A percentile compares a stretch with the other conserved stretches of the same genome.
Conservation (phyloP, 2,329 filamentous ascomycete species). For the Penicillium olsonii region DNA sequence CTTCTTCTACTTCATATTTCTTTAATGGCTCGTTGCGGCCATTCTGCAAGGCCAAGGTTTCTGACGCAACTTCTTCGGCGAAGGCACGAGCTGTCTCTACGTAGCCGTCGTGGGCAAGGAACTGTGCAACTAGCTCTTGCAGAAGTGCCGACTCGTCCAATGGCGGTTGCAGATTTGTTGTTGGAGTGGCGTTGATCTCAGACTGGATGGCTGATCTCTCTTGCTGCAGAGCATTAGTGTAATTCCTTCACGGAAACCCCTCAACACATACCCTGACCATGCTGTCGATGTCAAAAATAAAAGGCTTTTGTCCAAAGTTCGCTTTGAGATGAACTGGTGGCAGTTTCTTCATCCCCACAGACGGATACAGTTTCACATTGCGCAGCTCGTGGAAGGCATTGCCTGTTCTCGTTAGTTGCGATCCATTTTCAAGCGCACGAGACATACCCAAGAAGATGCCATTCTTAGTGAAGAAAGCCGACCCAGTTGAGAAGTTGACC, state of each 20-base stretch:
- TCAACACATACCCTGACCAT: constrained; percentile 68
- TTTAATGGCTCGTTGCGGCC: constrained; percentile 55
- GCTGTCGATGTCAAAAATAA: constrained; percentile 87
- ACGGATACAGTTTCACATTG: constrained; percentile 52
- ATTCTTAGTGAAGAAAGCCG: constrained; percentile 68
- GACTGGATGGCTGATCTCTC: constrained; percentile 61
- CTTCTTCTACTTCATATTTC: constrained; percentile 71
- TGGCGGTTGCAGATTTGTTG: constrained; percentile 62
- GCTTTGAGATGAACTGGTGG: constrained; percentile 59
- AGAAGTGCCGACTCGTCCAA: constrained; percentile 76
- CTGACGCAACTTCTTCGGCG: constrained; percentile 73
- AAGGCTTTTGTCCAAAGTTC: constrained; percentile 71
- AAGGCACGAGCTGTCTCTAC: constrained; percentile 91
- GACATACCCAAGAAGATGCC: constrained; percentile 57
- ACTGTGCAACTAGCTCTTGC: constrained; percentile 82
- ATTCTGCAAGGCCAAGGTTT: constrained; percentile 69
- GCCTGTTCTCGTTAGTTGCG: constrained; percentile 50
- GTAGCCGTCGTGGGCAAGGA: constrained; percentile 91
- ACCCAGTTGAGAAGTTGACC: constrained; percentile 63
- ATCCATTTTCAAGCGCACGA: background rate
- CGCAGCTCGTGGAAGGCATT: constrained; percentile 51
- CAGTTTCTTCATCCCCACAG: constrained; percentile 66
- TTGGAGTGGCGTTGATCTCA: constrained; percentile 62
- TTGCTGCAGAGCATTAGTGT: constrained; percentile 45
- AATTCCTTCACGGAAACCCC: background rate